phyloP scores from a whole-genome alignment of 305 asterid species.

The Solanum aculeatissimum region DNA sequence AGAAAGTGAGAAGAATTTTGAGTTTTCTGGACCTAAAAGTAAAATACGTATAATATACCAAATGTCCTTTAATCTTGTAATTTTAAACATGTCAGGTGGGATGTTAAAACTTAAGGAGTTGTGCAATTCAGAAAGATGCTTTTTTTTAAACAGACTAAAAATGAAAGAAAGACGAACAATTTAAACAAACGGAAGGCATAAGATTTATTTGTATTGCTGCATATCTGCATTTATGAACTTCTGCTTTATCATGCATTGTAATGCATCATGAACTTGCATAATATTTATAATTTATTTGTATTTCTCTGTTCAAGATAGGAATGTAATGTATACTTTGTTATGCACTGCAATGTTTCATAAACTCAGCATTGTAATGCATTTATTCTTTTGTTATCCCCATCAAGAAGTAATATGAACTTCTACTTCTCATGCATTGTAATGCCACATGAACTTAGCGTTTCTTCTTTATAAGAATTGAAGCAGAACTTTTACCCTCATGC shows the following conservation, averaged over 20 bases:
- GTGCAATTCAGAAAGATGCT: not conserved
- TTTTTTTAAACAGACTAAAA: too few relatives aligned
- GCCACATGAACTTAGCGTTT: not conserved
- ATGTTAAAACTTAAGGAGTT: not conserved
- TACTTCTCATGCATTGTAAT: not conserved
- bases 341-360: not conserved
- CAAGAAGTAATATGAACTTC: not conserved
- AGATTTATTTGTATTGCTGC: not conserved
- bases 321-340: not conserved
- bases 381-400: not conserved
- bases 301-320: not conserved
- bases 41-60: not conserved
- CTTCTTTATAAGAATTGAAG: not conserved
- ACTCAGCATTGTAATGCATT: not conserved
- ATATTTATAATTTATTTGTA: not conserved
- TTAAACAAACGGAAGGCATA: not conserved
- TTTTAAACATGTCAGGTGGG: not conserved
- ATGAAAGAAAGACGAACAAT: too few relatives aligned
- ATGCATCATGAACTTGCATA: not conserved
- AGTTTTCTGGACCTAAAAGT: not conserved
- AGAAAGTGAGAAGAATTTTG: too few relatives aligned
- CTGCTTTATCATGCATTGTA: not conserved
- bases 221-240: not conserved
- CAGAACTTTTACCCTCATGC: not conserved
- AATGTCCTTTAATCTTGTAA: not conserved